Base-by-base conservation (phyloP, 257 asterid species). In the Prunella vulgaris region DNA sequence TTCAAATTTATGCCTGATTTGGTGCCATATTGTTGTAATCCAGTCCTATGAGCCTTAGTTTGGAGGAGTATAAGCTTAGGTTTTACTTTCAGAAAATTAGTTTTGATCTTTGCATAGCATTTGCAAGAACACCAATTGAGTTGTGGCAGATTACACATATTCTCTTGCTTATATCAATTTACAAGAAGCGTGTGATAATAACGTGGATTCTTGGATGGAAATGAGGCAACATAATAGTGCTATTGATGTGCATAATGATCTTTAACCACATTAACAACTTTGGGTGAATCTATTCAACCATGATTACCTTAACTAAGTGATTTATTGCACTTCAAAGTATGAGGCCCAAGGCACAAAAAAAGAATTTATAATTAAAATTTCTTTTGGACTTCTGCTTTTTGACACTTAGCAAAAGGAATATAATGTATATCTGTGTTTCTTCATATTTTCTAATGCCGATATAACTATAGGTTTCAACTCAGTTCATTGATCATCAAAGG, bases 1-100 rank as follows among this genome's bases (percentile, higher is more conserved):
- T 32, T 33, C 65, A 25, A 62, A 24, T 10, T n/a, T 44, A 5
- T 65, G 81, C 71, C 30, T n/a, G 20, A 24, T 37, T 71, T 54
- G 61, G 38, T 71, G 15, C 48, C 24, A 35, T 56, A 27, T 62
- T 51, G 35, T 67, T 22, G 7, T 58, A 1, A 46, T 59, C 18
- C 37, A 27, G 46, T 30, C 10, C 12, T 10, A n/a, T 25, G 48
- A 62, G 38, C 40, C 37, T 15, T 62, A 28, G 62, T 10, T 62
- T 15, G 46, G 27, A 7, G 21, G 68, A 65, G 24, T 60, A 10
- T 40, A 40, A 40, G 37, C 37, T 4, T 32, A 32, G 37, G 37
- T 4, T 32, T 32, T 6, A 5, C 37, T 32, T 32, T 32, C 37
- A 5, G 37, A 32, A 32, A 32, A 3, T 32, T 32, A 32, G 6